These are phyloP conservation scores for Tetragonia tetragonoides DNA, from an alignment of 148 eudicot species.

Conservation along the genomic window DNA sequence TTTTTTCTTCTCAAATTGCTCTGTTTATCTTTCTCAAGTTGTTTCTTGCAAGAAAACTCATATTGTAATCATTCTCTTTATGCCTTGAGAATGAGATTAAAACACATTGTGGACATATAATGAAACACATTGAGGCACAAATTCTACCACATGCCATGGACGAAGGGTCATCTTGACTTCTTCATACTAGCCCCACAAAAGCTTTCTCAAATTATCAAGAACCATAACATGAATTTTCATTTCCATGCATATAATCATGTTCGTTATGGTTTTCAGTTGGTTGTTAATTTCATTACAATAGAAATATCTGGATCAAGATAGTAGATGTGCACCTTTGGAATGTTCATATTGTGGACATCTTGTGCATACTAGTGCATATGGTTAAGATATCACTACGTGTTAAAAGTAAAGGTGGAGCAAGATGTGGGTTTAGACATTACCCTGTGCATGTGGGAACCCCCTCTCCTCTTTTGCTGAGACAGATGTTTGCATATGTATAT, in stretches of 20 bases:
- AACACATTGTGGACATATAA: neutral
- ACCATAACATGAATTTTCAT: neutral
- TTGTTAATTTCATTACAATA: neutral
- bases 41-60: neutral
- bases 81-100: neutral
- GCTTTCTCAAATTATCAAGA: neutral
- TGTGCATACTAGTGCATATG: neutral
- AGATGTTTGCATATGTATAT: neutral
- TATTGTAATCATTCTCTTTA: neutral
- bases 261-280: neutral
- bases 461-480: neutral
- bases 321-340: too few relatives aligned
- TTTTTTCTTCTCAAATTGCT: too few relatives aligned
- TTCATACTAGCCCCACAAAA: neutral
- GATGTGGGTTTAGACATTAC: neutral
- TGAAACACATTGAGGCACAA: neutral
- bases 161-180: neutral
- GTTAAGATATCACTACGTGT: neutral
- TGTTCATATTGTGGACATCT: neutral
- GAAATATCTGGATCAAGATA: too few relatives aligned
- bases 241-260: neutral
- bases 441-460: neutral
- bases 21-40: neutral
- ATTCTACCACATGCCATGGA: neutral
- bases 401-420: neutral